Conservation (phyloP, 306 rosid genomes). For the Prunus salicina region DNA sequence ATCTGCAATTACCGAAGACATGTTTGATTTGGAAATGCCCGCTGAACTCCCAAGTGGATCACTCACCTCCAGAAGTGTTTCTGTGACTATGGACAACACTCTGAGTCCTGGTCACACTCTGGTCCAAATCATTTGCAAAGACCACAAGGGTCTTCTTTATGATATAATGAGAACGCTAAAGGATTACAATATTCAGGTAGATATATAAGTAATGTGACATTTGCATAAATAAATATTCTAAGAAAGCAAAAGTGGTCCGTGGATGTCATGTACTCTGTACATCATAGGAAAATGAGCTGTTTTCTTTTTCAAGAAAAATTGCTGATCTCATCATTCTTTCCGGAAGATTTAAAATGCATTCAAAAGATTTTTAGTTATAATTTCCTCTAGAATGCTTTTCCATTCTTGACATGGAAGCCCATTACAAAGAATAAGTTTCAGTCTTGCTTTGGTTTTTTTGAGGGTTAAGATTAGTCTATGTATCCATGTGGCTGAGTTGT, state of each 20-base stretch:
- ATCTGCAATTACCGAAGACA: constrained; percentile 55
- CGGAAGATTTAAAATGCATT: not conserved
- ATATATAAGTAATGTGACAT: not conserved
- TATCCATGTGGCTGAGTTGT: too few species aligned
- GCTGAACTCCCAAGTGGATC: constrained; percentile 37
- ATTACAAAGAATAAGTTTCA: too few species aligned
- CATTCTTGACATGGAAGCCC: too few species aligned
- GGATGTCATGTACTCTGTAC: not conserved
- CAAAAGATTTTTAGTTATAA: too few species aligned
- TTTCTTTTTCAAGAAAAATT: not conserved
- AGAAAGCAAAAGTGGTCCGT: not conserved
- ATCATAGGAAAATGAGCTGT: too few species aligned
- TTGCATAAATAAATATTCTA: not conserved
- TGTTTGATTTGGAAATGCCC: constrained; percentile 41
- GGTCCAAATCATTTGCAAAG: constrained; percentile 78
- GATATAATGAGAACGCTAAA: constrained; percentile 97
- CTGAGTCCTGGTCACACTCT: constrained; percentile 95
- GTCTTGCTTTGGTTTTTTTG: too few species aligned
- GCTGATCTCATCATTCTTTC: not conserved
- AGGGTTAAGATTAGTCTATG: too few species aligned
- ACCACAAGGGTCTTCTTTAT: constrained; percentile 95
- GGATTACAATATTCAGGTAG: constrained; percentile 86
- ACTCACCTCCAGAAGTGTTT: constrained; percentile 45
- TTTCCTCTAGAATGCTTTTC: too few species aligned
- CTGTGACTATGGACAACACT: constrained; percentile 69